phyloP scores from a whole-genome alignment of 257 asterid species.

The Fraxinus excelsior region DNA sequence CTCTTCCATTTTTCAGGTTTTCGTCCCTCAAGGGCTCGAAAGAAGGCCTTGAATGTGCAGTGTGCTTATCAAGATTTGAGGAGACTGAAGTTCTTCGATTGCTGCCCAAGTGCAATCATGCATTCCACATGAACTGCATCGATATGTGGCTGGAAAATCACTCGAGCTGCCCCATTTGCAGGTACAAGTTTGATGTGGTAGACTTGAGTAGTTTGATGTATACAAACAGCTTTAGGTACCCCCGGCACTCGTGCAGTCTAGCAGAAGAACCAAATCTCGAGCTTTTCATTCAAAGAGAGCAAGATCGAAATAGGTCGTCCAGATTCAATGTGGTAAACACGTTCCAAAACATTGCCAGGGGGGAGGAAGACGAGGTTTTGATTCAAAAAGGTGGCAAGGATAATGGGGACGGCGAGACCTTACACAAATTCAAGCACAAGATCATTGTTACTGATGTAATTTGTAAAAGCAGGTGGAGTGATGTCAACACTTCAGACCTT shows the following conservation, averaged over 20 bases:
- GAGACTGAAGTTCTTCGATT: slow-evolving; percentile 49
- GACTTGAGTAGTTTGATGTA: slow-evolving; percentile 30
- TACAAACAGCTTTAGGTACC: slow-evolving; percentile 33
- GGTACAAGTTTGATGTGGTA: slow-evolving; percentile 32
- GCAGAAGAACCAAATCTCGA: slow-evolving; percentile 32
- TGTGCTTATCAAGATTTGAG: slow-evolving; percentile 49
- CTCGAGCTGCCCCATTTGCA: slow-evolving; percentile 57
- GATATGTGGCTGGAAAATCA: slow-evolving; percentile 57
- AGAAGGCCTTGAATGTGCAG: slow-evolving; percentile 56
- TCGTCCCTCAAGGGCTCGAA: slow-evolving; percentile 50
- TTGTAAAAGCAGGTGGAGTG: slow-evolving; percentile 68
- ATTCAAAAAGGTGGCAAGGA: slow-evolving; percentile 23
- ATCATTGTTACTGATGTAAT: slow-evolving; percentile 55
- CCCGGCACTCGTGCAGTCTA: not conserved
- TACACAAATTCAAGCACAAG: slow-evolving; percentile 54
- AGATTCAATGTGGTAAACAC: slow-evolving; percentile 33
- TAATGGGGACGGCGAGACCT: not conserved
- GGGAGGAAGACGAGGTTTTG: slow-evolving; percentile 34
- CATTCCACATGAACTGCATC: slow-evolving; percentile 53
- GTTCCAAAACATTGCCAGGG: slow-evolving; percentile 27
- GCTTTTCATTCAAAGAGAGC: slow-evolving; percentile 42
- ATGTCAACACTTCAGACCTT: slow-evolving; percentile 59
- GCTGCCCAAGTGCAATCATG: slow-evolving; percentile 54
- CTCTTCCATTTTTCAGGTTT: slow-evolving; percentile 55
- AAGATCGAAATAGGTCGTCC: slow-evolving; percentile 24